Conservation (phyloP, 228 moss, liverwort and hornwort genomes). For the Sphagnum magellanicum region DNA sequence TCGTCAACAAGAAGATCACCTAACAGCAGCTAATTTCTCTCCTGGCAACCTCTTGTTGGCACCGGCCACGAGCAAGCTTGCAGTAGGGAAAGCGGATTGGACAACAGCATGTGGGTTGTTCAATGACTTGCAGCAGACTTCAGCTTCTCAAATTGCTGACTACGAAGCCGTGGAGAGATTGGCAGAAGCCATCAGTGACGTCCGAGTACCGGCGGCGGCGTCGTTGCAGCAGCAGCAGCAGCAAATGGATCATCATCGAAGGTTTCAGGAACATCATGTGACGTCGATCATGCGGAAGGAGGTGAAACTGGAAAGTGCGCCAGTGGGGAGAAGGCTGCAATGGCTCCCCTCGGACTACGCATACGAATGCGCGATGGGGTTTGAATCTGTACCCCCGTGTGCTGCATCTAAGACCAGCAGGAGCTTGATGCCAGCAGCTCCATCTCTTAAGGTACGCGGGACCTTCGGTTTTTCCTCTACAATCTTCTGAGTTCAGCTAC, state of each 20-base stretch:
- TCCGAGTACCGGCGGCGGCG: slow-evolving; percentile 6
- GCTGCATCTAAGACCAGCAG: too few relatives aligned
- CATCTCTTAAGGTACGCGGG: too few relatives aligned
- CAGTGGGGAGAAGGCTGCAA: slow-evolving; percentile 12
- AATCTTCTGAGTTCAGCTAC: too few relatives aligned
- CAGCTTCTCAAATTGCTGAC: slow-evolving; percentile 3
- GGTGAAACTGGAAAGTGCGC: background rate
- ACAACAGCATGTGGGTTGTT: slow-evolving; percentile 3
- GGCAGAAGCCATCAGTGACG: slow-evolving; percentile 46
- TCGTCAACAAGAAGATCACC: too few relatives aligned
- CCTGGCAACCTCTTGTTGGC: background rate
- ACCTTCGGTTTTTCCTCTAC: too few relatives aligned
- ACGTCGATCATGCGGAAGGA: too few relatives aligned
- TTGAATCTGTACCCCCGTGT: too few relatives aligned
- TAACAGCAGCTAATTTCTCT: slow-evolving; percentile 14
- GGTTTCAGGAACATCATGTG: too few relatives aligned
- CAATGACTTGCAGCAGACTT: background rate
- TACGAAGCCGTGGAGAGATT: slow-evolving; percentile 44
- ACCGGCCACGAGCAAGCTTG: slow-evolving; percentile 1
- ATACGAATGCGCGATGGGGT: background rate
- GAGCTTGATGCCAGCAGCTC: too few relatives aligned
- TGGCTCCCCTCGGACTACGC: slow-evolving; percentile 10
- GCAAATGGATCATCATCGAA: background rate
- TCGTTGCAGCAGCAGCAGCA: background rate
- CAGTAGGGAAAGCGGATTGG: slow-evolving; percentile 26